These are phyloP conservation scores for Umbelopsis sp. DNA, from an alignment of 192 early-diverging fungal species.

Conservation along the genomic window DNA sequence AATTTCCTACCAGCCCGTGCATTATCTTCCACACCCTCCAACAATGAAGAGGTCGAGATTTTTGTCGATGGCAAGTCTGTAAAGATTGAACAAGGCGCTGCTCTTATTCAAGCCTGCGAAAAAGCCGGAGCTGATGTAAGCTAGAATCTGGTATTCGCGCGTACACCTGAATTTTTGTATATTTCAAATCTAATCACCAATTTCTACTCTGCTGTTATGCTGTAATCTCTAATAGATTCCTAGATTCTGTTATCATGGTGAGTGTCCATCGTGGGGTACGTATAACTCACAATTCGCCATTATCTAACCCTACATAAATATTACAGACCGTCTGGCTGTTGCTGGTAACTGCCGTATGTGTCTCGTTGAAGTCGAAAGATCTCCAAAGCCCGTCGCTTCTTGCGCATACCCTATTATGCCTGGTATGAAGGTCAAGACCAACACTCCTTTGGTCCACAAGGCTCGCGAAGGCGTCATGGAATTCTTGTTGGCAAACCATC, in stretches of 20 bases:
- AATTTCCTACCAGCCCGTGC: slow-evolving; percentile 27
- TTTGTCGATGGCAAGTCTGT: slow-evolving; percentile 92
- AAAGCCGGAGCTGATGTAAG: slow-evolving; percentile 81
- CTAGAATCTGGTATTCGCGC: background rate
- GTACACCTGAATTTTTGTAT: background rate
- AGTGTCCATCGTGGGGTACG: background rate
- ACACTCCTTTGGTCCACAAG: slow-evolving; percentile 93
- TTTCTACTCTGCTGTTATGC: background rate
- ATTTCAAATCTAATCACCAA: background rate
- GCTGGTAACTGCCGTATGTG: slow-evolving; percentile 99
- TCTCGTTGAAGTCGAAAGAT: slow-evolving; percentile 95
- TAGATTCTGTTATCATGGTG: slow-evolving; percentile 67
- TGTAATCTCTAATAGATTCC: slow-evolving; percentile 59
- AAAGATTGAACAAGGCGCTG: slow-evolving; percentile 87
- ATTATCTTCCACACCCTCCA: slow-evolving; percentile 47
- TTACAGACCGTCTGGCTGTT: slow-evolving; percentile 90
- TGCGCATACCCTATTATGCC: slow-evolving; percentile 98
- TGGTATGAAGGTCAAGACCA: slow-evolving; percentile 96
- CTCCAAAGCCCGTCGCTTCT: slow-evolving; percentile 95
- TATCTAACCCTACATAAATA: slow-evolving; percentile 12
- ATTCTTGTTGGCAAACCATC: slow-evolving; percentile 96
- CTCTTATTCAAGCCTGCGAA: slow-evolving; percentile 98
- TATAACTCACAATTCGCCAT: background rate
- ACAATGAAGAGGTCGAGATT: slow-evolving; percentile 75
- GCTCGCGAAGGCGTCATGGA: slow-evolving; percentile 93